These are phyloP conservation scores for Trichophyton schoenleinii DNA, from an alignment of 2,329 filamentous ascomycete genomes.

Conservation along the genomic window DNA sequence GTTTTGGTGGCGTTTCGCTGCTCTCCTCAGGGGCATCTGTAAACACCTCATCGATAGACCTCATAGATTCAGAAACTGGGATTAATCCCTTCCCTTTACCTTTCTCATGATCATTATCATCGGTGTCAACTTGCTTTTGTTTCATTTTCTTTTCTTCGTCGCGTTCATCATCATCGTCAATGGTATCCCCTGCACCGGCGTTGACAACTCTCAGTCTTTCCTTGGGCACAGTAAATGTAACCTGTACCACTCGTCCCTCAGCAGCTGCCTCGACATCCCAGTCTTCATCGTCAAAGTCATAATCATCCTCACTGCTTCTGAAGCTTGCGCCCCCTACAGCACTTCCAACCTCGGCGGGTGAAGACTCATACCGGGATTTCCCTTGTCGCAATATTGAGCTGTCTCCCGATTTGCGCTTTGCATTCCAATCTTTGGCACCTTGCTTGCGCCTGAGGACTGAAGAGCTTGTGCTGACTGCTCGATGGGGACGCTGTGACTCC, in stretches of 20 bases:
- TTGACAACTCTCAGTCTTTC: conserved; percentile 84
- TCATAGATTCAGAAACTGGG: not conserved
- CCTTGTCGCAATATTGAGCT: conserved; percentile 9
- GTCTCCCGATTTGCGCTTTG: conserved; percentile 17
- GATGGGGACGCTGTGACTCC: conserved; percentile 17
- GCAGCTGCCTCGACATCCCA: conserved; percentile 68
- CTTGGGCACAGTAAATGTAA: conserved; percentile 89
- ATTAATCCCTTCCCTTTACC: not conserved
- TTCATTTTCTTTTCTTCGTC: conserved; percentile 1
- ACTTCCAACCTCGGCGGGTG: conserved; percentile 3
- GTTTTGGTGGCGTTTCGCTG: not conserved
- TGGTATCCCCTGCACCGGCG: conserved; percentile 37
- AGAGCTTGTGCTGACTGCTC: conserved; percentile 38
- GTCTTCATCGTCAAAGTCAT: conserved; percentile 37
- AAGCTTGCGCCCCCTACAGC: conserved; percentile 2
- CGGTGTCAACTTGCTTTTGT: not conserved
- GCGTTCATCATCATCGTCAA: conserved; percentile 16
- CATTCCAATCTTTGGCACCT: conserved; percentile 42
- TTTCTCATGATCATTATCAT: conserved; percentile 1
- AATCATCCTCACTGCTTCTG: conserved; percentile 10
- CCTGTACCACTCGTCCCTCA: conserved; percentile 59
- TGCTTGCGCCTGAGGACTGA: conserved; percentile 38
- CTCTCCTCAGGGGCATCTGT: not conserved
- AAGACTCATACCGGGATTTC: conserved; percentile 4
- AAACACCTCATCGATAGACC: not conserved